Evolutionary conservation across 139 green algal genomes (phyloP).

Genomic region (Tetradesmus lagerheimii): DNA sequence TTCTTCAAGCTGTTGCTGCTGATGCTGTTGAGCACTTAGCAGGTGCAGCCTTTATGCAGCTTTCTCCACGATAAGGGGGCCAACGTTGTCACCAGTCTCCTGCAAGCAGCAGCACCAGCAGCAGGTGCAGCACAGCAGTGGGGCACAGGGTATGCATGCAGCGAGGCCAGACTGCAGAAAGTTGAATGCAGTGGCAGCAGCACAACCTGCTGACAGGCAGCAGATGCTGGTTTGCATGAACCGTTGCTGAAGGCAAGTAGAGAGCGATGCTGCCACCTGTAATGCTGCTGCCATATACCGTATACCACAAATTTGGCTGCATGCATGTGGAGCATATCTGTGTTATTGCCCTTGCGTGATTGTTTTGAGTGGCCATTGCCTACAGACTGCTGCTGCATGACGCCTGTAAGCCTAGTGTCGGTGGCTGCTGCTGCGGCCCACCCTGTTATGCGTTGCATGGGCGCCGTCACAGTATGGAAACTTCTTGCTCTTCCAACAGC

Average conservation of each 20-base stretch:
- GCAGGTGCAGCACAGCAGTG: neutral
- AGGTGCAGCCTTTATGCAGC: neutral
- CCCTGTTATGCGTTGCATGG: constrained; percentile 81
- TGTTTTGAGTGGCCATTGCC: neutral
- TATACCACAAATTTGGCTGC: neutral
- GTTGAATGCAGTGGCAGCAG: too few relatives aligned
- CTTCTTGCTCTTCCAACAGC: constrained; percentile 77
- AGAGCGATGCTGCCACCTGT: too few relatives aligned
- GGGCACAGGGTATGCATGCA: too few relatives aligned
- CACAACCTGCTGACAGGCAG: neutral
- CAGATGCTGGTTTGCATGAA: neutral
- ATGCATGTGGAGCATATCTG: neutral
- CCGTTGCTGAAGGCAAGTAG: too few relatives aligned
- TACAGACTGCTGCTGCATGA: neutral
- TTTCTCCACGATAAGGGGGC: constrained; percentile 68
- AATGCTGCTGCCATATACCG: too few relatives aligned
- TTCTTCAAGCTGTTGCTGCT: neutral
- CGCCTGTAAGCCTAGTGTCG: neutral
- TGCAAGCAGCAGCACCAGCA: constrained; percentile 1
- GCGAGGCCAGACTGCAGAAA: too few relatives aligned
- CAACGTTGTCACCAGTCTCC: constrained; percentile 86
- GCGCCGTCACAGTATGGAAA: constrained; percentile 82
- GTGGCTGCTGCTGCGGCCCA: neutral
- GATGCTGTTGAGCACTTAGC: neutral
- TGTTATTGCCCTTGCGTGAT: neutral